Evolutionary conservation across 129 eudicot genomes (phyloP).

Genomic region (Centaurea solstitialis): DNA sequence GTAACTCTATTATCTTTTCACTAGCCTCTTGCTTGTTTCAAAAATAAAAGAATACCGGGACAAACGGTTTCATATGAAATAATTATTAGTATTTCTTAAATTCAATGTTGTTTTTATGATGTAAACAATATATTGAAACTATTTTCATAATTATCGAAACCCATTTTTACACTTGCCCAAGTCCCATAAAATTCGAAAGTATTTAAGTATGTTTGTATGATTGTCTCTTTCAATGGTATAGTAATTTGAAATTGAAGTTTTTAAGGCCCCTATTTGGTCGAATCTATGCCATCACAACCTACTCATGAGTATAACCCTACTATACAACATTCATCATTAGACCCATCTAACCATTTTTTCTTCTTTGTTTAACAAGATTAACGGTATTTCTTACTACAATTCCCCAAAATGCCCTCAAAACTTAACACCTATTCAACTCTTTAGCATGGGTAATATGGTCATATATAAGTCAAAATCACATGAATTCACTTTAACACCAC

Average conservation of each 20-base stretch:
- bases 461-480: slow-evolving; percentile 29
- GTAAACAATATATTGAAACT: too few species aligned
- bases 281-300: slow-evolving; percentile 37
- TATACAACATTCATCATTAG: slow-evolving; percentile 23
- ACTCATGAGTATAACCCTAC: slow-evolving; percentile 20
- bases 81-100: too few species aligned
- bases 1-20: too few species aligned
- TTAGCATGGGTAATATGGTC: not conserved
- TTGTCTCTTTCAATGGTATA: too few species aligned
- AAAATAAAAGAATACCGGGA: too few species aligned
- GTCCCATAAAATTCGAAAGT: too few species aligned
- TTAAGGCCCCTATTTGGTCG: slow-evolving; percentile 31
- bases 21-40: too few species aligned
- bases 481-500: slow-evolving; percentile 47
- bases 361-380: not conserved
- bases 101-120: too few species aligned
- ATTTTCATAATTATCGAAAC: too few species aligned
- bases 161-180: too few species aligned
- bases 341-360: not conserved
- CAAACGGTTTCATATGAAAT: too few species aligned
- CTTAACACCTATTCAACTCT: not conserved
- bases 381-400: not conserved
- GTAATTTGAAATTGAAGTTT: slow-evolving; percentile 11
- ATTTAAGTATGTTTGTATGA: too few species aligned
- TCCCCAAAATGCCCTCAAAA: slow-evolving; percentile 5